phyloP scores from a whole-genome alignment of 768 basidiomycete species.

The Roridomyces roridus region DNA sequence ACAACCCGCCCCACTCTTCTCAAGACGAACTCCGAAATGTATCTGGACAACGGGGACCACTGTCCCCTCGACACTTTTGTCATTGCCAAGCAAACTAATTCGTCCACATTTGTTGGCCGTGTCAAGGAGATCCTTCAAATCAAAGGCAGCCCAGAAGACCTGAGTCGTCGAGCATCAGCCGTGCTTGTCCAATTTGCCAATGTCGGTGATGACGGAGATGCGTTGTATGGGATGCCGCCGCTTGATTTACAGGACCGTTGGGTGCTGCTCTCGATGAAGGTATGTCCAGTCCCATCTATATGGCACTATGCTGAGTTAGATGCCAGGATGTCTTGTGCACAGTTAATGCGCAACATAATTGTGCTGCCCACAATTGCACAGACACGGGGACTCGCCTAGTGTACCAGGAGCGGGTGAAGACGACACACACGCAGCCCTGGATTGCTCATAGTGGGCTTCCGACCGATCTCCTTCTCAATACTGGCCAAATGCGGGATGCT shows the following conservation, averaged over 20 bases:
- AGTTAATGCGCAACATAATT: conserved; percentile 11
- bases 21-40: neutral
- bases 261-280: neutral
- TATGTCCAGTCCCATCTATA: neutral
- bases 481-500: conserved; percentile 4
- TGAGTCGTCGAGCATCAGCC: neutral
- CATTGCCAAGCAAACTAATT: neutral
- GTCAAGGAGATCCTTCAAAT: conserved; percentile 10
- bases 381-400: neutral
- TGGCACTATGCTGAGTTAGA: neutral
- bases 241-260: neutral
- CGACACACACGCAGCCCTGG: neutral
- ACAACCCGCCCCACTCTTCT: neutral
- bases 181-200: neutral
- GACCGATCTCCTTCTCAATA: neutral
- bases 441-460: neutral
- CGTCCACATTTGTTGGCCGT: conserved; percentile 1
- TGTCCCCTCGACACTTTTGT: neutral
- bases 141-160: neutral
- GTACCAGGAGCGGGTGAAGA: neutral
- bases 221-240: neutral
- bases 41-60: neutral
- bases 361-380: neutral
- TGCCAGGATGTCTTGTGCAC: conserved; percentile 4
- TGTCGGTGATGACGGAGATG: neutral